Base-by-base conservation (phyloP, 2,329 filamentous ascomycete genomes). In the Dactylellina parvicollis region DNA sequence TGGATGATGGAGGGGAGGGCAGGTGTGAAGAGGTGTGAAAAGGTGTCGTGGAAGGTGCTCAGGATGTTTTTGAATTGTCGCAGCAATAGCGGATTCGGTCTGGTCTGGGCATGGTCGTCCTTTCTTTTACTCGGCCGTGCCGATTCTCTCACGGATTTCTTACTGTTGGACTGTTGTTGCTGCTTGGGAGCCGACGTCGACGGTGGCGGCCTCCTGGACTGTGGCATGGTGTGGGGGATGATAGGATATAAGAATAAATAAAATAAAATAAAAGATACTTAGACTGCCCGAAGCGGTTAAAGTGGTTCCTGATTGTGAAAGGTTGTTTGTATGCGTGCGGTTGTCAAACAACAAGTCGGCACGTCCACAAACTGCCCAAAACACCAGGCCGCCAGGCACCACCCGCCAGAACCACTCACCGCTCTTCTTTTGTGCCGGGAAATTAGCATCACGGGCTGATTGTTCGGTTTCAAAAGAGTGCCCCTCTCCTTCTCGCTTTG, bases 31-130 rank as follows among this genome's bases (percentile, higher is more conserved):
- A 85, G 79, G 1, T 81, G 80, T 10, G 81, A 78, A 77, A 95
- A 91, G 0, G 90, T 84, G 72, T 86, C 82, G 67, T 85, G 84
- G 82, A 96, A 96, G 75, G 92, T 83, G 77, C 92, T 85, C 49
- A 96, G 83, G 24, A 95, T 83, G 36, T 59, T 22, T 16, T 60
- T 34, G 54, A 65, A 60, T 14, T 72, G 67, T 47, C 44, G 61
- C 12, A 65, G 9, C 34, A 65, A 24, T 10, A 24, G 36, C 12
- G 67, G 59, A 28, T 64, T 36, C 20, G 26, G 22, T n/a, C 24
- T 40, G 5, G 30, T 32, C 1, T 3, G 4, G 44, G 10, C 50
- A 55, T 65, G n/a, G 16, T 47, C 28, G 28, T 49, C 26, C 36
- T 60, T 34, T 34, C 47, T 44, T 50, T 50, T 47, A 46, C 10